These are phyloP conservation scores for Amanita muscaria DNA, from an alignment of 768 basidiomycete species.

Conservation along the genomic window DNA sequence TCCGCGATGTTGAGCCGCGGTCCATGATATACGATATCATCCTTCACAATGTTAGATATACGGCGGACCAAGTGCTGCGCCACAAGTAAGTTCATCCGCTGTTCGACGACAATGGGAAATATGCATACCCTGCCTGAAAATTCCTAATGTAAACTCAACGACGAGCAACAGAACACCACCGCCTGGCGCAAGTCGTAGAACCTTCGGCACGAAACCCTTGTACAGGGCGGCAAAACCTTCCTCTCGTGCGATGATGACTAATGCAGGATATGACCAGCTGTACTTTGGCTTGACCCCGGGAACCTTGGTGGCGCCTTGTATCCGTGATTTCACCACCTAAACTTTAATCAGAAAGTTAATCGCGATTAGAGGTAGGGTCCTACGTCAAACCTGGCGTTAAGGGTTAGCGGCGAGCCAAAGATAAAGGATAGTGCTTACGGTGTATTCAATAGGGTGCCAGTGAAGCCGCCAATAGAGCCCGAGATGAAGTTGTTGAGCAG, in stretches of 20 bases:
- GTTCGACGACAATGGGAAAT: constrained; percentile 1
- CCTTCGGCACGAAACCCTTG: constrained; percentile 95
- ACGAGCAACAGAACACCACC: constrained; percentile 91
- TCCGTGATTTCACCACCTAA: constrained; percentile 93
- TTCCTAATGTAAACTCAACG: constrained; percentile 75
- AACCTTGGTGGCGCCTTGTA: constrained; percentile 63
- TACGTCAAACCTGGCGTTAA: constrained; percentile 25
- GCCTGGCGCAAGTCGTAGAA: constrained; percentile 89
- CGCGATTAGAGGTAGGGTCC: constrained; percentile 1
- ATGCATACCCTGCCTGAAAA: constrained; percentile 62
- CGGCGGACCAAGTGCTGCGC: constrained; percentile 38
- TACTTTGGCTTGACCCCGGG: constrained; percentile 79
- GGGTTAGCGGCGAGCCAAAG: background rate
- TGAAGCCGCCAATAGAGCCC: constrained; percentile 82
- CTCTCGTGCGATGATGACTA: constrained; percentile 74
- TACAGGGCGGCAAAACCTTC: constrained; percentile 83
- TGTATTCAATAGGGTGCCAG: constrained; percentile 87
- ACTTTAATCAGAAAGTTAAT: background rate
- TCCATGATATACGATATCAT: background rate
- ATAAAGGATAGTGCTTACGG: constrained; percentile 52
- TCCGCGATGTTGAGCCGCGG: no score
- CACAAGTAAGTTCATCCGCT: background rate
- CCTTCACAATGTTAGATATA: constrained; percentile 26
- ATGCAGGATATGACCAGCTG: constrained; percentile 92
- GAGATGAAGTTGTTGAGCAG: constrained; percentile 91